These are phyloP conservation scores for Hordeum marinum DNA, from an alignment of 176 grass and related monocot genomes.

Conservation along the genomic window DNA sequence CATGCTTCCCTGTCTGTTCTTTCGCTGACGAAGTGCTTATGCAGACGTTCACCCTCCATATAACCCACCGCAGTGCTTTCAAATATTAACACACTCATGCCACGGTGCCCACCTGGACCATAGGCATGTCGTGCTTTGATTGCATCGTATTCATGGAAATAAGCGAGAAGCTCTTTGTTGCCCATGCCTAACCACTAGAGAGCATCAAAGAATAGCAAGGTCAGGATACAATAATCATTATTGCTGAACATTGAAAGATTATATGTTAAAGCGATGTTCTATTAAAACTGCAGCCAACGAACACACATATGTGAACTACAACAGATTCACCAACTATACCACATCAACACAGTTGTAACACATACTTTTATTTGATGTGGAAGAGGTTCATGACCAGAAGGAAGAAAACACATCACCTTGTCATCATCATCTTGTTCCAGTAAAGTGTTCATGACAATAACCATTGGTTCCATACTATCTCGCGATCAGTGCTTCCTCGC, in stretches of 20 bases:
- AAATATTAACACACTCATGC: constrained; percentile 86
- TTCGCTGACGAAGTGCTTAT: constrained; percentile 68
- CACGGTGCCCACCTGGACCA: constrained; percentile 80
- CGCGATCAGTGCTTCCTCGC: constrained; percentile 35
- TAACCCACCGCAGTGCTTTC: constrained; percentile 70
- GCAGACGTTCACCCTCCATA: constrained; percentile 71
- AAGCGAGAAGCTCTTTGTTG: constrained; percentile 78
- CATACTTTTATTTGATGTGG: background rate
- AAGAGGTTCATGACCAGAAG: background rate
- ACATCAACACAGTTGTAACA: background rate
- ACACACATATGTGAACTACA: background rate
- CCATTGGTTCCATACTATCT: constrained; percentile 94
- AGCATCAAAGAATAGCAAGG: constrained; percentile 21
- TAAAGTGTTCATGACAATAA: constrained; percentile 82
- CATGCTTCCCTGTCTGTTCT: constrained; percentile 63
- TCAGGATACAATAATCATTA: constrained; percentile 5
- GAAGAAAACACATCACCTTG: constrained; percentile 47
- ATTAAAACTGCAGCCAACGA: background rate
- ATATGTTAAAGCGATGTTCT: background rate
- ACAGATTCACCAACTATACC: background rate
- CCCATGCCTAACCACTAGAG: constrained; percentile 84
- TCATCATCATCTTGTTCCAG: constrained; percentile 66
- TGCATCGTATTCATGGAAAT: constrained; percentile 65
- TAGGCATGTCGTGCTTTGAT: constrained; percentile 84
- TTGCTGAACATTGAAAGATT: background rate